Evolutionary conservation across 768 basidiomycete genomes (phyloP).

Genomic region (Chiua virens): DNA sequence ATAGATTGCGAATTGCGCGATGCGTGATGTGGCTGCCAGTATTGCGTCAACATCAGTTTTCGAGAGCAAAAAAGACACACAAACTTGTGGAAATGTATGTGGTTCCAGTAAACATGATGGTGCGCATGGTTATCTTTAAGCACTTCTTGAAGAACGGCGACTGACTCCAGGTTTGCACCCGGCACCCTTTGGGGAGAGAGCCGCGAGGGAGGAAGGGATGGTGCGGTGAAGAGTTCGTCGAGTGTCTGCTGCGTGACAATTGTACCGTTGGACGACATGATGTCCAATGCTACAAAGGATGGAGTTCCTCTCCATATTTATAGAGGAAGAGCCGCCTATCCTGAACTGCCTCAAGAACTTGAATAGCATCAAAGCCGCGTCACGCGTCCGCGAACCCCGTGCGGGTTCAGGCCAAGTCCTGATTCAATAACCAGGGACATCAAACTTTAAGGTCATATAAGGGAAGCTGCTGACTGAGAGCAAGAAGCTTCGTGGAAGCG

Average conservation of each 20-base stretch:
- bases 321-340: not conserved
- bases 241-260: not conserved
- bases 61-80: constrained; percentile 4
- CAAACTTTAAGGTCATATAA: not conserved
- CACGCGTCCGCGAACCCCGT: not conserved
- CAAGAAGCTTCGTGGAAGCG: too few relatives aligned
- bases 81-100: constrained; percentile 51
- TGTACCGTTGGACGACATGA: constrained; percentile 12
- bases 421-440: constrained; percentile 1
- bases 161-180: constrained; percentile 23
- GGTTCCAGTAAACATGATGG: constrained; percentile 51
- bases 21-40: constrained; percentile 28
- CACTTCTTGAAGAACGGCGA: constrained; percentile 25
- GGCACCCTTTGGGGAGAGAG: constrained; percentile 28
- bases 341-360: too few relatives aligned
- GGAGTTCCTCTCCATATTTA: not conserved
- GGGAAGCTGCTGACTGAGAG: constrained; percentile 1
- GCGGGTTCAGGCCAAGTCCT: not conserved
- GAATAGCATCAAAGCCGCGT: too few relatives aligned
- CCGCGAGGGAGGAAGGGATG: constrained; percentile 25
- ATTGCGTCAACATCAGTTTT: not conserved
- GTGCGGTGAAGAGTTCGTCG: constrained; percentile 25
- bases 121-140: constrained; percentile 50
- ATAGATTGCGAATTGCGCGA: constrained; percentile 30
- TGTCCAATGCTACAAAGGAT: not conserved